These are phyloP conservation scores for Mariannaea sp. DNA, from an alignment of 2,329 filamentous ascomycete genomes.

Conservation along the genomic window DNA sequence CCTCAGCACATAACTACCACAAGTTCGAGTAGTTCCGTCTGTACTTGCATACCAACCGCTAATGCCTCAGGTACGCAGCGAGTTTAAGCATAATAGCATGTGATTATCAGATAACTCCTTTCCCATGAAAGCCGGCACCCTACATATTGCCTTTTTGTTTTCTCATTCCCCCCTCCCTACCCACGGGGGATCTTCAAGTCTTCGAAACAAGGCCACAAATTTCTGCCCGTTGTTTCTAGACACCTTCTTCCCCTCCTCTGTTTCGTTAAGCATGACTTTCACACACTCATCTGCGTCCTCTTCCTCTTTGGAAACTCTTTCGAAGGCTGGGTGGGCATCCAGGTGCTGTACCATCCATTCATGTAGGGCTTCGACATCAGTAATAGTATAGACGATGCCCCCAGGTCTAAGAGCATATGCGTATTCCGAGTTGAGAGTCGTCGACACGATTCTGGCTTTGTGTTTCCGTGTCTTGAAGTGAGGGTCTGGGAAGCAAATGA, in stretches of 20 bases:
- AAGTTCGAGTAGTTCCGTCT: no score
- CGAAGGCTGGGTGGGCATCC: conserved; percentile 76
- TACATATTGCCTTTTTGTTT: conserved; percentile 1
- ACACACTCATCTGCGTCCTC: conserved; percentile 73
- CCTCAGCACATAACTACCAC: no score
- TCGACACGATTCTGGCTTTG: conserved; percentile 92
- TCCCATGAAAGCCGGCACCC: conserved; percentile 8
- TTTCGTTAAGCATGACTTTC: conserved; percentile 76
- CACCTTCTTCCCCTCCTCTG: conserved; percentile 98
- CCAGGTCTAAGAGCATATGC: conserved; percentile 84
- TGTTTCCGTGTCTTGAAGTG: conserved; percentile 98
- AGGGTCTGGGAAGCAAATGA: conserved; percentile 97
- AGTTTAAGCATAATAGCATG: conserved; percentile 14
- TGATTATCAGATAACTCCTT: conserved; percentile 11
- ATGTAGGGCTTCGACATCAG: conserved; percentile 93
- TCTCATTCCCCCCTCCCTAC: conserved; percentile 41
- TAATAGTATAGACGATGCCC: conserved; percentile 93
- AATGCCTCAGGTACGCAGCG: not conserved
- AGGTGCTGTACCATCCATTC: conserved; percentile 92
- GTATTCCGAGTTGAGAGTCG: conserved; percentile 89
- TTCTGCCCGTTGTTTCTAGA: conserved; percentile 87
- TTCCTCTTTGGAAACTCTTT: conserved; percentile 71
- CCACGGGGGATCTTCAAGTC: conserved; percentile 81
- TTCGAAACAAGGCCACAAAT: conserved; percentile 85
- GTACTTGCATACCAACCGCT: no score